Base-by-base conservation (phyloP, 768 basidiomycete species). In the Sutorius australiensis region DNA sequence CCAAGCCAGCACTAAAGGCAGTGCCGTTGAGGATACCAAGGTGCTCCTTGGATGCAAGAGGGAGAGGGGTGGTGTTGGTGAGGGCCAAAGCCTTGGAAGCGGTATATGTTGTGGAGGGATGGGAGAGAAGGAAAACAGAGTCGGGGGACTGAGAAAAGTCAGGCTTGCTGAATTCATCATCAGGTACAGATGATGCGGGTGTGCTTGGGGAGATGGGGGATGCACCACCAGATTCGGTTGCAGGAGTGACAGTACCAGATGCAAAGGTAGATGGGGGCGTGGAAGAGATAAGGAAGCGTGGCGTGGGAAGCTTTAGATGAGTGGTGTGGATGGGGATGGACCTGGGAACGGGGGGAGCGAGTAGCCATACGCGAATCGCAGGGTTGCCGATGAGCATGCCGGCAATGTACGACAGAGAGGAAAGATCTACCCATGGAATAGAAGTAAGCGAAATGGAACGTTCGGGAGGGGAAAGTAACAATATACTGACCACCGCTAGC, bases 11-110 rank as follows among this genome's bases (percentile, higher is more conserved):
- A 32, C 86, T 88, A 69, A 92, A 92, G 0, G 89, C 88, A 1
- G 91, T 92, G 46, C 92, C 92, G 64, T 94, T 94, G 38, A 90
- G 70, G 47, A 91, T 81, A 12, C 89, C 89, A 13, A 90, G 78
- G 57, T 89, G 88, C 49, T 91, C 89, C 67, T 91, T 91, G 14
- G 83, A 84, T 3, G 76, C 80, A 16, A 90, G 80, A 24, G 80
- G 71, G 50, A 92, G 75, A 2, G 89, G 86, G 40, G 76, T 69
- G 27, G 91, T 80, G 34, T 75, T 70, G 56, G 88, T 84, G 19
- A 75, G 74, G 2, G 75, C 72, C 31, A 91, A 76, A 0, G 86
- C 89, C 46, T 80, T 74, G 19, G 63, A n/a, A 14, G 68, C 65
- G 8, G 61, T 30, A 32, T 62, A 67, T n/a, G 49, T 42, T 13